Evolutionary conservation across 2,329 filamentous ascomycete genomes (phyloP), one percentile per base, ranked within the genome.

Genomic region (Apiospora sp.): DNA sequence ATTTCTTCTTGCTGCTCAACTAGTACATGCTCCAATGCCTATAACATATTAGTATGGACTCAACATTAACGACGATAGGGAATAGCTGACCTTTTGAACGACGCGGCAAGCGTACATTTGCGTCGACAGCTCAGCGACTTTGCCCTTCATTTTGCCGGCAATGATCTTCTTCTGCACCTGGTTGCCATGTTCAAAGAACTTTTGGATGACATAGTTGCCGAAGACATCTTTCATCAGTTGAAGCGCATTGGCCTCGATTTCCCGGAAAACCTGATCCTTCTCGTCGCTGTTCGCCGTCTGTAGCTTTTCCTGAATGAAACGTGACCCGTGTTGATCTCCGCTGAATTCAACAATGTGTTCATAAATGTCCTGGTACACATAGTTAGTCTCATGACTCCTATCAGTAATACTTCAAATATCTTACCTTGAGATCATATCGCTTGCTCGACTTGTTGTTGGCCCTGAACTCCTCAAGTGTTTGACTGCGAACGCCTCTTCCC

Each of bases 121-220:
- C 74, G 91, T 86, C 0, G 95, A 97, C 70, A 99, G 84, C 44
- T 91, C 89, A 67, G 93, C 85, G 16, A 98, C 91, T 79, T 95
- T 93, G 8, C 93, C 93, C 81, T 92, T 94, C 95, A 98, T 98
- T 81, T 93, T 91, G 75, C 91, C 91, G 0, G 94, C 95, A 58
- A 99, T 84, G 2, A 93, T 88, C 82, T 92, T 95, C 86, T 99
- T 99, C 84, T 99, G 96, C 0, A 92, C 89, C 82, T 98, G 95
- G 77, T 94, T 97, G 51, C 96, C 96, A 81, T 98, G 94, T 81
- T 98, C 96, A 75, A 98, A 98, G 80, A 98, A 92, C 81, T 98
- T 98, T 80, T 99, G 96, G 51, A 98, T 95, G 48, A 99, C 96
- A 80, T 98, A 99, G 82, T 99, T 99, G 71, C 96, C 96, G 80